phyloP scores from a whole-genome alignment of 1,284 basidiomycete species.

The Exsudoporus floridanus region DNA sequence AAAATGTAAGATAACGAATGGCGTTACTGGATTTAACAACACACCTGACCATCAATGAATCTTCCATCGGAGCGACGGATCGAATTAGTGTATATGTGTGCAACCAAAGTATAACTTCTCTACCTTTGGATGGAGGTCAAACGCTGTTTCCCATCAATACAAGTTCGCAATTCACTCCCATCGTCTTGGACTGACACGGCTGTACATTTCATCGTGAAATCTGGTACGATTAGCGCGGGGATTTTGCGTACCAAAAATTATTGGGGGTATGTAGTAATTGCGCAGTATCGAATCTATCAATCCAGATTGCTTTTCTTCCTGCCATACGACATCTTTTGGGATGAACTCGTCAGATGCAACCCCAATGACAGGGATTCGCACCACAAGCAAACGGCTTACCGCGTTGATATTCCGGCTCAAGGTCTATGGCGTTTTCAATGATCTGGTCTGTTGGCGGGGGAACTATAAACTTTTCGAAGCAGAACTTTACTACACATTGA shows the following conservation, averaged over 20 bases:
- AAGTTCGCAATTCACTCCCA: slow-evolving; percentile 45
- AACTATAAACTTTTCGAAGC: background rate
- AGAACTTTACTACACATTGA: background rate
- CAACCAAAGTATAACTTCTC: background rate
- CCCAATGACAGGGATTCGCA: background rate
- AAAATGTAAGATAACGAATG: background rate
- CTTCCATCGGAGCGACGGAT: slow-evolving; percentile 21
- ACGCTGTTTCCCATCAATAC: slow-evolving; percentile 57
- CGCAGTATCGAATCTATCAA: slow-evolving; percentile 56
- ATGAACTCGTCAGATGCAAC: slow-evolving; percentile 2
- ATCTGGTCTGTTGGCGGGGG: slow-evolving; percentile 43
- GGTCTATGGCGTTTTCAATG: slow-evolving; percentile 43
- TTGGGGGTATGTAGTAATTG: slow-evolving; percentile 56
- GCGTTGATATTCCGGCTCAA: slow-evolving; percentile 55
- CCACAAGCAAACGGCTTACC: slow-evolving; percentile 32
- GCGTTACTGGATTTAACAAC: slow-evolving; percentile 16
- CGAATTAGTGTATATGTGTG: slow-evolving; percentile 3
- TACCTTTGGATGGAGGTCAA: slow-evolving; percentile 53
- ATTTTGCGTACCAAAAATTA: slow-evolving; percentile 46
- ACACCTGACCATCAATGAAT: slow-evolving; percentile 51
- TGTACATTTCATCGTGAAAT: background rate
- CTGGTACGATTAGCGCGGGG: background rate
- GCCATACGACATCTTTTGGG: slow-evolving; percentile 50
- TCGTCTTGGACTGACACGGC: slow-evolving; percentile 36
- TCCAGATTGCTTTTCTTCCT: slow-evolving; percentile 45